A percentile compares a stretch with the other conserved stretches of the same genome.
Conservation (phyloP, 1,284 basidiomycete genomes). For the Tylopilus orsonianus region DNA sequence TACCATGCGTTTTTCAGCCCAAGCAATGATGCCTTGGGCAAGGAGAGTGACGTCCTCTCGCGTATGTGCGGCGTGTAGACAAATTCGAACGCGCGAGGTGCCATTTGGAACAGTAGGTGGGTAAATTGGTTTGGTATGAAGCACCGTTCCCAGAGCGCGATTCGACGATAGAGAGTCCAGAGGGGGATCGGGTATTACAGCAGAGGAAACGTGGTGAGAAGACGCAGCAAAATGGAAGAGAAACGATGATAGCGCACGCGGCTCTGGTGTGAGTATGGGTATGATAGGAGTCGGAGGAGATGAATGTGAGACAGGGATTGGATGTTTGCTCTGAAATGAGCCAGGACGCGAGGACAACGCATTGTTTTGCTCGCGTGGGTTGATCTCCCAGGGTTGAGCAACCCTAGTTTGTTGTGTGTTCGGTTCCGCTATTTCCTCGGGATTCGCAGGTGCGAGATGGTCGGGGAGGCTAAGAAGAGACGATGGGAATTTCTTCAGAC, state of each 20-base stretch:
- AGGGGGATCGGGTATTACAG: neutral
- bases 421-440: neutral
- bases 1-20: slow-evolving; percentile 40
- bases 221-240: slow-evolving; percentile 42
- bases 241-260: slow-evolving; percentile 68
- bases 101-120: slow-evolving; percentile 86
- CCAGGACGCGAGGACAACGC: neutral
- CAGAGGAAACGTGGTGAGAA: neutral
- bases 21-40: slow-evolving; percentile 48
- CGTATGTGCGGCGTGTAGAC: slow-evolving; percentile 78
- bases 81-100: slow-evolving; percentile 80
- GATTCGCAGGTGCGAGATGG: slow-evolving; percentile 14
- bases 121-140: slow-evolving; percentile 79
- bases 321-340: neutral
- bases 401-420: neutral
- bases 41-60: slow-evolving; percentile 60
- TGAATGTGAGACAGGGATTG: neutral
- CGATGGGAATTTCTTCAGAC: slow-evolving; percentile 25
- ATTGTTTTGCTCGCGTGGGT: neutral
- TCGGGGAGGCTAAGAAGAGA: slow-evolving; percentile 27
- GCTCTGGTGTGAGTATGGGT: slow-evolving; percentile 76
- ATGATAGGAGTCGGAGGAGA: slow-evolving; percentile 68
- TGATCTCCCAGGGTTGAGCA: slow-evolving; percentile 38
- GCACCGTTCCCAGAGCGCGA: neutral
- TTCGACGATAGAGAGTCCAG: neutral